A percentile compares a stretch with the other conserved stretches of the same genome.
Evolutionary conservation across 2,329 filamentous ascomycete genomes (phyloP).

Genomic region (Neocatenulostroma microsporum): DNA sequence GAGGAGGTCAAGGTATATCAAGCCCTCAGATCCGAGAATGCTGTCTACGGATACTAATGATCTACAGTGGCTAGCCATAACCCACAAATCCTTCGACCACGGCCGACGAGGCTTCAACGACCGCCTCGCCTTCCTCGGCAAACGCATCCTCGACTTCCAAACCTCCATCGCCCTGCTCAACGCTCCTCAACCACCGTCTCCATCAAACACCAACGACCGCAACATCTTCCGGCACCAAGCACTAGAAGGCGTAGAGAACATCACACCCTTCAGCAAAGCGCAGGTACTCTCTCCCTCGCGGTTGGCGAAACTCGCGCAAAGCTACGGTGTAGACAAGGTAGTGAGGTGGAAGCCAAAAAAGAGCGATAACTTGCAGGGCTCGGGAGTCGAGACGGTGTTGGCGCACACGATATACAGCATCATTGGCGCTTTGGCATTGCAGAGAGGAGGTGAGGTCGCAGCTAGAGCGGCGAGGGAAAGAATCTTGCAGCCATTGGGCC

Average conservation of each 20-base stretch:
- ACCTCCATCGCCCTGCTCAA: conserved; percentile 55
- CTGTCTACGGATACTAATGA: neutral
- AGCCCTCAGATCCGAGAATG: neutral
- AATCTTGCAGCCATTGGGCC: conserved; percentile 51
- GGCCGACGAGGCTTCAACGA: conserved; percentile 92
- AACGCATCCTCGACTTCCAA: conserved; percentile 57
- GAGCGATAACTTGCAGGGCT: conserved; percentile 60
- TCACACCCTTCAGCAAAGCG: conserved; percentile 54
- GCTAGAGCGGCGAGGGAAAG: conserved; percentile 67
- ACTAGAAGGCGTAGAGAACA: conserved; percentile 64
- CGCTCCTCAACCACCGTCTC: conserved; percentile 25
- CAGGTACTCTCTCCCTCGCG: conserved; percentile 57
- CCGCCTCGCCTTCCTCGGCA: conserved; percentile 74
- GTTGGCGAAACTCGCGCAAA: conserved; percentile 59
- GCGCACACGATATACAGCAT: conserved; percentile 75
- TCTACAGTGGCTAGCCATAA: conserved; percentile 76
- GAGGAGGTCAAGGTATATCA: conserved; percentile 68
- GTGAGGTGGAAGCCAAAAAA: conserved; percentile 82
- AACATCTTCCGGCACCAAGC: conserved; percentile 57
- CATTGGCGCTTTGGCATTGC: conserved; percentile 79
- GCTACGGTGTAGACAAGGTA: conserved; percentile 65
- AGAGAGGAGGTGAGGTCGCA: conserved; percentile 73
- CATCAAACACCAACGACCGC: conserved; percentile 10
- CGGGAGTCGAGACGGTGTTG: conserved; percentile 67
- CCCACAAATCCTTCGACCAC: conserved; percentile 97